Evolutionary conservation across 805 yeast species (phyloP).

Genomic region (Lipomyces yamanashiensis): DNA sequence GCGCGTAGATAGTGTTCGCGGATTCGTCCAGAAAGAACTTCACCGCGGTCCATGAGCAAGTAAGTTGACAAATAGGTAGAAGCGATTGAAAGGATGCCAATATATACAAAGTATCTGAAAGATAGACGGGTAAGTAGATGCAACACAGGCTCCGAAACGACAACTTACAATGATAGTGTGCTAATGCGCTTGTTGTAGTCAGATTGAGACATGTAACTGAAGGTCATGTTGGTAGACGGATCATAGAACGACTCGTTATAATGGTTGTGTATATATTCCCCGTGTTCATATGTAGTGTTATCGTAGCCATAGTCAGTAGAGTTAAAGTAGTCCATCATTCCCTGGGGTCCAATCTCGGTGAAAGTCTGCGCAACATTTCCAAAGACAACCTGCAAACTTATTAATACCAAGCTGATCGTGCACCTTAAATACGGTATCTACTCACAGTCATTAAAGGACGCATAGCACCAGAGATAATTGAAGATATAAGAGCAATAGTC

Average conservation of each 20-base stretch:
- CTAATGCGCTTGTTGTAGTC: constrained; percentile 18
- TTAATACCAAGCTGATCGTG: constrained; percentile 44
- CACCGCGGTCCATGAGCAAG: constrained; percentile 49
- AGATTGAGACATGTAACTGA: constrained; percentile 25
- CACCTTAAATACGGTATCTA: background rate
- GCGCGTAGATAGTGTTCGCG: constrained; percentile 47
- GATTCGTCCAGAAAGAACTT: constrained; percentile 48
- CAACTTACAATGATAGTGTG: constrained; percentile 16
- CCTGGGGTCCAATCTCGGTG: constrained; percentile 40
- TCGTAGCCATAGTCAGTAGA: constrained; percentile 14
- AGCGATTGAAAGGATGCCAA: constrained; percentile 45
- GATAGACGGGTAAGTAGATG: background rate
- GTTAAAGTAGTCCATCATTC: background rate
- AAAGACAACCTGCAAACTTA: constrained; percentile 51
- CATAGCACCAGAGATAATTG: constrained; percentile 40
- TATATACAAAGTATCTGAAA: constrained; percentile 46
- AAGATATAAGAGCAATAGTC: constrained; percentile 44
- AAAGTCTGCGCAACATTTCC: constrained; percentile 49
- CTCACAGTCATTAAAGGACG: constrained; percentile 48
- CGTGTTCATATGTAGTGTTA: constrained; percentile 31
- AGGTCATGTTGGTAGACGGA: constrained; percentile 1
- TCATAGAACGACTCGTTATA: constrained; percentile 13
- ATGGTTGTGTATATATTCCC: constrained; percentile 32
- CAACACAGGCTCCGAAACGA: background rate
- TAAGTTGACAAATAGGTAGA: constrained; percentile 43